A percentile compares a stretch with the other conserved stretches of the same genome.
These are phyloP conservation scores for Myochromella boudieri DNA, from an alignment of 768 basidiomycete genomes.

Conservation along the genomic window DNA sequence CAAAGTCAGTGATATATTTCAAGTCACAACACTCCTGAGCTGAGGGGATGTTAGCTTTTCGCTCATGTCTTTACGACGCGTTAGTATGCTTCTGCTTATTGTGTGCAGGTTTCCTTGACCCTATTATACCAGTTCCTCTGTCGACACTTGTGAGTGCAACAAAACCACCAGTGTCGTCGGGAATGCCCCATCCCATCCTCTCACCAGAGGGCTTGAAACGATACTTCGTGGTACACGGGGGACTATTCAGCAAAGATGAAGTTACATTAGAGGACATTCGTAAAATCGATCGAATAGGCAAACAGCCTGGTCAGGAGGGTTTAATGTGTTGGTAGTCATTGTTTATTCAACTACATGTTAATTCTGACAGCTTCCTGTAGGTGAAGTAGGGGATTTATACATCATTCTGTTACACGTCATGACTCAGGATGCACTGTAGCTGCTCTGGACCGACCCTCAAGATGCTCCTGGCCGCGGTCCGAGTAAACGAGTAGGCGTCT, in stretches of 20 bases:
- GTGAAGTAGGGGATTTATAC: conserved; percentile 51
- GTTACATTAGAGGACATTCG: conserved; percentile 94
- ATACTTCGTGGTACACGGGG: conserved; percentile 95
- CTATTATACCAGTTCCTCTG: conserved; percentile 67
- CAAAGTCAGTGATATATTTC: conserved; percentile 50
- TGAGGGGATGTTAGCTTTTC: conserved; percentile 59
- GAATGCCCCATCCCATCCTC: conserved; percentile 59
- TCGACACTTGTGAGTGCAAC: conserved; percentile 83
- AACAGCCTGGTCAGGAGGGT: conserved; percentile 92
- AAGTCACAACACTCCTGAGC: conserved; percentile 5
- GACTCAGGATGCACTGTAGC: conserved; percentile 37
- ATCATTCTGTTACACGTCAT: neutral
- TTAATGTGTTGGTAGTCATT: conserved; percentile 76
- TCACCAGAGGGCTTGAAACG: conserved; percentile 82
- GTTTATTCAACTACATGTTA: conserved; percentile 5
- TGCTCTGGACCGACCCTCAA: conserved; percentile 98
- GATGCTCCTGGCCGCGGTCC: conserved; percentile 86
- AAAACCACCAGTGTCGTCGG: conserved; percentile 46
- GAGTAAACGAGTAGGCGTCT: conserved; percentile 78
- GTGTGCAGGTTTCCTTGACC: neutral
- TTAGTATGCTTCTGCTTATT: conserved; percentile 39
- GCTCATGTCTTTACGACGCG: conserved; percentile 90
- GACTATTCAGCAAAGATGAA: conserved; percentile 91
- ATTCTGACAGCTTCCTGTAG: conserved; percentile 30
- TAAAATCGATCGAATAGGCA: conserved; percentile 82